phyloP scores from a whole-genome alignment of 2,329 filamentous ascomycete species.

The Colletotrichum shisoi region DNA sequence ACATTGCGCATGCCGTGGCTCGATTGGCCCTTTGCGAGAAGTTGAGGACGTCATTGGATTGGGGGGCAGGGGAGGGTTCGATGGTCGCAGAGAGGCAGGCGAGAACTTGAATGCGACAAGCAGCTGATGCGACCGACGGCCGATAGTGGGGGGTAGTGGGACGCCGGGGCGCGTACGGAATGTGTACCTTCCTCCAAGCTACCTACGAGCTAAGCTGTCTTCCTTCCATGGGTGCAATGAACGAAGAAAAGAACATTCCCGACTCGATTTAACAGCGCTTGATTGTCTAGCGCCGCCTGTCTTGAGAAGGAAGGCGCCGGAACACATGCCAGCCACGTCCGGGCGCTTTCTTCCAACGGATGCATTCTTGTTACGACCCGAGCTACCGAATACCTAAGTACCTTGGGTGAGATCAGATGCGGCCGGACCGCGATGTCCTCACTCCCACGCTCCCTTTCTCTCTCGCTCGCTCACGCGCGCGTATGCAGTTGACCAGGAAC shows the following conservation, averaged over 20 bases:
- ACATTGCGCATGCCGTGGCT: background rate
- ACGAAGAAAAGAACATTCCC: constrained; percentile 8
- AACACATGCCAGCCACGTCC: constrained; percentile 6
- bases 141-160: constrained; percentile 1
- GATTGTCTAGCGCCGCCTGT: background rate
- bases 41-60: constrained; percentile 34
- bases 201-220: background rate
- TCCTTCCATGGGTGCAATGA: background rate
- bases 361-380: background rate
- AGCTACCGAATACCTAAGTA: background rate
- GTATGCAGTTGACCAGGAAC: background rate
- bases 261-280: background rate
- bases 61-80: background rate
- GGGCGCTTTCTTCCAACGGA: background rate
- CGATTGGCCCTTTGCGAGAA: background rate
- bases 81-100: constrained; percentile 10
- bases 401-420: background rate
- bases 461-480: background rate
- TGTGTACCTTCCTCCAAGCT: background rate
- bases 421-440: background rate
- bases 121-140: constrained; percentile 23
- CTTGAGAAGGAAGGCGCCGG: background rate
- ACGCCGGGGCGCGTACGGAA: background rate
- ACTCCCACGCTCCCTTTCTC: background rate
- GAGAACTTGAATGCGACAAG: constrained; percentile 23